phyloP scores from a whole-genome alignment of 1,139 yeast species.

The Debaryomycetaceae sp. region DNA sequence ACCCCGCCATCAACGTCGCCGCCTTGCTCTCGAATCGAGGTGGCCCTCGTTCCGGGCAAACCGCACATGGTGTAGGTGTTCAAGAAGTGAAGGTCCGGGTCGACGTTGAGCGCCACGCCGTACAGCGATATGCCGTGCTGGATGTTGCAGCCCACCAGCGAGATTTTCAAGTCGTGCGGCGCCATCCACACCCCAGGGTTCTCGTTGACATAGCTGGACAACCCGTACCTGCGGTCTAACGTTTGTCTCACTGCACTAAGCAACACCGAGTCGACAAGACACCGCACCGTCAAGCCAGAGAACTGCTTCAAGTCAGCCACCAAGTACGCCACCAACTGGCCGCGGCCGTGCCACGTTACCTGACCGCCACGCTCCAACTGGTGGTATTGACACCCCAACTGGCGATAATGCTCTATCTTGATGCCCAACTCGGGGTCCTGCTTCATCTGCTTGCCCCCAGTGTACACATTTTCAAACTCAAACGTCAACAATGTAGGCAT shows the following conservation, averaged over 20 bases:
- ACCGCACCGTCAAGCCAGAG: constrained; percentile 57
- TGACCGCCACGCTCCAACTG: constrained; percentile 95
- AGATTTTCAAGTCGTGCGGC: constrained; percentile 54
- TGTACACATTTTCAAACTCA: constrained; percentile 79
- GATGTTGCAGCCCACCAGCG: constrained; percentile 86
- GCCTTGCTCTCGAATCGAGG: constrained; percentile 23
- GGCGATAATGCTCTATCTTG: constrained; percentile 36
- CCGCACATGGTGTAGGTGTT: constrained; percentile 85
- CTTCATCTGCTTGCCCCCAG: constrained; percentile 82
- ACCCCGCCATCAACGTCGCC: constrained; percentile 16
- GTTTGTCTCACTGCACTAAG: constrained; percentile 61
- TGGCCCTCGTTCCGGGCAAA: constrained; percentile 50
- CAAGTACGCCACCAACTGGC: constrained; percentile 86
- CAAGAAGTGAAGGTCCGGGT: constrained; percentile 68
- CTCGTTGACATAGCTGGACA: constrained; percentile 51
- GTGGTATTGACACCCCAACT: constrained; percentile 44
- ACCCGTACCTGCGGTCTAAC: constrained; percentile 37
- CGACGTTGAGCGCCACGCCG: constrained; percentile 80
- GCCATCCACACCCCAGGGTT: constrained; percentile 87
- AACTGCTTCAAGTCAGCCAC: constrained; percentile 70
- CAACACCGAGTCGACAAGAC: constrained; percentile 66
- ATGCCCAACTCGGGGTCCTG: constrained; percentile 34
- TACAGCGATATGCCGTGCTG: constrained; percentile 83
- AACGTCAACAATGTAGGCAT: constrained; percentile 67
- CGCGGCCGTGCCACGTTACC: constrained; percentile 94